Conservation (phyloP, 768 basidiomycete genomes). For the Rubroboletus pulcherrimus region DNA sequence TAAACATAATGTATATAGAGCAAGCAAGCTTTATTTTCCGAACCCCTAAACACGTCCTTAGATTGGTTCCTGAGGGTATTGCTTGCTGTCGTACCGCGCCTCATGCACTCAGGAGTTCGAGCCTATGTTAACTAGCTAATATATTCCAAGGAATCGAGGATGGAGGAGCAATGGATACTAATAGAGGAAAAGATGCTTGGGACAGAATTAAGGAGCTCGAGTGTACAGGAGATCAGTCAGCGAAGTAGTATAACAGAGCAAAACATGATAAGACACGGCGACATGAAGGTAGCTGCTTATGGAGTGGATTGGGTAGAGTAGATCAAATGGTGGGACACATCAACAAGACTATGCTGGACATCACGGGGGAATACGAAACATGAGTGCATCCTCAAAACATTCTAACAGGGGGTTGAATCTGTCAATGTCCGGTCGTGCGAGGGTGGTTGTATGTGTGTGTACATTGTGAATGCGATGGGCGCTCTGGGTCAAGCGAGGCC, state of each 20-base stretch:
- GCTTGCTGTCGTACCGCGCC: neutral
- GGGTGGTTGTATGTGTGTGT: conserved; percentile 2
- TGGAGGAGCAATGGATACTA: neutral
- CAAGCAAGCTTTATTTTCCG: neutral
- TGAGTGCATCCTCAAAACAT: neutral
- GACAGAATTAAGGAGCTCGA: neutral
- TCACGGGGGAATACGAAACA: neutral
- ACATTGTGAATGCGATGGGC: conserved; percentile 11
- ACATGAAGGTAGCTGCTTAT: neutral
- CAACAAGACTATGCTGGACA: conserved; percentile 3
- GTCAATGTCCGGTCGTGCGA: conserved; percentile 11
- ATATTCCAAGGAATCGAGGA: conserved; percentile 6
- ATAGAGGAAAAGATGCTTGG: neutral
- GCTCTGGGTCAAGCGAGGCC: conserved; percentile 41
- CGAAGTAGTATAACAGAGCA: conserved; percentile 5
- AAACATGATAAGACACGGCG: neutral
- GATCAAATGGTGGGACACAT: neutral
- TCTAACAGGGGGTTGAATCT: conserved; percentile 7
- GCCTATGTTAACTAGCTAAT: conserved; percentile 5
- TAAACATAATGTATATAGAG: neutral
- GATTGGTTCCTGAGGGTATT: neutral
- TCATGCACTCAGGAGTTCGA: neutral
- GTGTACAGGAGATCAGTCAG: neutral
- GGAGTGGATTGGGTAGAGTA: conserved; percentile 10
- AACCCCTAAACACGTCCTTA: too few species aligned